phyloP scores from a whole-genome alignment of 352 stramenopile genomes.

The Phytophthora ramorum region DNA sequence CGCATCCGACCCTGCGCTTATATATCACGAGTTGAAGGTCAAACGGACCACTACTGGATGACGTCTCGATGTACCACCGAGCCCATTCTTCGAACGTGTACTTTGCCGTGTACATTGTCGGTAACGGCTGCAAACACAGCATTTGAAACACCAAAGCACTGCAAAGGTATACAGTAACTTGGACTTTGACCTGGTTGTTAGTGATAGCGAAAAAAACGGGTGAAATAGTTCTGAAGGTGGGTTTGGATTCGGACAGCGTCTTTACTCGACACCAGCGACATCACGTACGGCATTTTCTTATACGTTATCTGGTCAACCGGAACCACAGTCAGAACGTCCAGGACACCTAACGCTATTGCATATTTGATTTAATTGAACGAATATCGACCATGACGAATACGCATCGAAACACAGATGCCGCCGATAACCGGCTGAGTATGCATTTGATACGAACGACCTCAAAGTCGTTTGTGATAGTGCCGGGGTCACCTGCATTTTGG shows the following conservation, averaged over 20 bases:
- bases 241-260: background rate
- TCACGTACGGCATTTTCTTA: conserved; percentile 13
- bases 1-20: too few species aligned
- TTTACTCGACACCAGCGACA: conserved; percentile 1
- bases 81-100: too few species aligned
- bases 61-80: too few species aligned
- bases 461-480: conserved; percentile 8
- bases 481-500: conserved; percentile 14
- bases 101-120: too few species aligned
- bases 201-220: too few species aligned
- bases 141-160: too few species aligned
- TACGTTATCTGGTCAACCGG: conserved; percentile 4
- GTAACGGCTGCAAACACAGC: too few species aligned
- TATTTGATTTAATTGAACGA: conserved; percentile 4
- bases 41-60: too few species aligned
- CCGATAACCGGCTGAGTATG: background rate
- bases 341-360: conserved; percentile 1
- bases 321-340: conserved; percentile 17
- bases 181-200: too few species aligned
- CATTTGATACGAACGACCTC: background rate
- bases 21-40: too few species aligned
- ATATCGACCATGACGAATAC: conserved; percentile 4
- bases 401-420: background rate
- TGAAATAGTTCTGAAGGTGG: conserved; percentile 6
- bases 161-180: too few species aligned